phyloP scores from a whole-genome alignment of 2,329 filamentous ascomycete species.

The Dothidotthia symphoricarpi region DNA sequence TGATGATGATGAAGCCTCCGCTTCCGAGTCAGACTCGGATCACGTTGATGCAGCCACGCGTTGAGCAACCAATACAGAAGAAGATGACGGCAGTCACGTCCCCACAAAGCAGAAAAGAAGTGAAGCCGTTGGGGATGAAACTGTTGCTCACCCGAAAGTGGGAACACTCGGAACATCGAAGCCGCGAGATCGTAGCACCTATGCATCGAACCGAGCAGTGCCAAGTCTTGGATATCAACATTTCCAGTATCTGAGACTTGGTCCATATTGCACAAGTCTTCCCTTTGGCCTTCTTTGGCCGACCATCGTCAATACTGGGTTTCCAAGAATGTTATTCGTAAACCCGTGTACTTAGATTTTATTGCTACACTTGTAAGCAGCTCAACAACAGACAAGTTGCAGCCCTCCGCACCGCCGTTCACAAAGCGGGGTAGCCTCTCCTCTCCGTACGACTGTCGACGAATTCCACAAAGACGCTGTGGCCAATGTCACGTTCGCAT shows the following conservation, averaged over 20 bases:
- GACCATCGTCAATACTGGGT: neutral
- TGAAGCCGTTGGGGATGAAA: conserved; percentile 6
- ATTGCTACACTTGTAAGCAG: neutral
- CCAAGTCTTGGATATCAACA: conserved; percentile 14
- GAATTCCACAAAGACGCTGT: conserved; percentile 1
- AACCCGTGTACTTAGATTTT: neutral
- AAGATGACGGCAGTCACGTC: too few relatives aligned
- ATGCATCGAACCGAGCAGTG: conserved; percentile 8
- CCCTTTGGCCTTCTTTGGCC: neutral
- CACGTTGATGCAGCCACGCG: conserved; percentile 10
- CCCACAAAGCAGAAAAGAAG: conserved; percentile 8
- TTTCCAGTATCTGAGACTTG: conserved; percentile 7
- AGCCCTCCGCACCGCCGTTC: neutral
- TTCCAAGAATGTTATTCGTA: neutral
- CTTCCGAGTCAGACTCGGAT: conserved; percentile 21
- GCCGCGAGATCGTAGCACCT: conserved; percentile 10
- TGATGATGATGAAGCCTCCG: conserved; percentile 8
- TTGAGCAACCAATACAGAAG: neutral
- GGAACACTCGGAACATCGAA: conserved; percentile 4
- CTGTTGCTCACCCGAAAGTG: conserved; percentile 3
- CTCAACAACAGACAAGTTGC: neutral
- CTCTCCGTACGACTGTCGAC: conserved; percentile 5
- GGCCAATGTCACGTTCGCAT: conserved; percentile 7
- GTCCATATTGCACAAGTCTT: conserved; percentile 4
- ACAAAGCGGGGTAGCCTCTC: conserved; percentile 11